Evolutionary conservation across 441 rosid species (phyloP), one percentile per base, ranked within the genome.

Genomic region (Breynia disticha): DNA sequence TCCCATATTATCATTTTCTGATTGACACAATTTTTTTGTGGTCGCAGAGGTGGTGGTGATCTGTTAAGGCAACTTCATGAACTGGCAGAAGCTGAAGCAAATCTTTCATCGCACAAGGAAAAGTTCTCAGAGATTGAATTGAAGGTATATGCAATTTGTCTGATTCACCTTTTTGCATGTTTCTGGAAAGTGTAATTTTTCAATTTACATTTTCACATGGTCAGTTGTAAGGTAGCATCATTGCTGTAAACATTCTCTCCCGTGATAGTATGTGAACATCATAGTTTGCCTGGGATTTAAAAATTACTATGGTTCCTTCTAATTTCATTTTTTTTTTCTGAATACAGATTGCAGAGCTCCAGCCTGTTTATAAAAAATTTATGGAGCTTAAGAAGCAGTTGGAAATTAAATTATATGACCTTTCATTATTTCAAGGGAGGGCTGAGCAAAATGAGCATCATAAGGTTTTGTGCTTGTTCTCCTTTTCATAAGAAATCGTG

Each of bases 391-490:
- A 80, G 67, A 70, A 86, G 50, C 90, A 87, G 76, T 52, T 93
- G 65, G 99, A 93, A 70, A 83, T 93, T 43, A 87, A 89, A 66
- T 72, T 71, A 41, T 90, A 94, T 72, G 97, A 94, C 47, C 83
- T 94, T 60, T 84, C 96, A 56, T 71, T 94, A 61, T 94, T 94
- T 70, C 76, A 89, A 62, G 82, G 79, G 66, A 82, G 96, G 66
- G 96, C 89, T 51, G 95, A 94, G 78, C 95, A 89, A 72, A 94
- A 94, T 76, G 97, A 87, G 77, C 96, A 89, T 70, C 97, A 90
- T 61, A 89, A 90, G 99, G 99, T 94, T 69, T 64, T 67, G 64
- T 50, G 7, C 11, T 55, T 68, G 46, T 32, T 35, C 48, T 53
- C 16, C 39, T 18, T 19, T 49, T 47, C 32, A 14, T 61, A 20